phyloP scores from a whole-genome alignment of 495 filamentous ascomycete species.

The Penicillium cinerascens region DNA sequence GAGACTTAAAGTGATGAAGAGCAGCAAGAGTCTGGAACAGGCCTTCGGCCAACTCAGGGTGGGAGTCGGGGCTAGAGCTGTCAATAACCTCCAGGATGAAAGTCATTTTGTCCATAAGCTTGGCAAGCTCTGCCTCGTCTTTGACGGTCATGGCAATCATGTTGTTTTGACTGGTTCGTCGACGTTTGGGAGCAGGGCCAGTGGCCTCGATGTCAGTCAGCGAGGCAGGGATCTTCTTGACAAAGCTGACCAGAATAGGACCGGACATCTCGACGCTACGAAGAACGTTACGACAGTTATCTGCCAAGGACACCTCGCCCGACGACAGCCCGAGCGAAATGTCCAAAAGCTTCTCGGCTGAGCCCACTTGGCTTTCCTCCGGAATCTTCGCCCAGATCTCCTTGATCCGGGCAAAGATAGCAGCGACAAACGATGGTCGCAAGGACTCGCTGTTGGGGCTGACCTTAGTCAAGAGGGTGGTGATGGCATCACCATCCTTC shows the following conservation, averaged over 20 bases:
- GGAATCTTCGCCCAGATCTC: conserved; percentile 69
- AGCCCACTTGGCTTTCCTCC: conserved; percentile 53
- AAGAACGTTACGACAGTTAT: conserved; percentile 63
- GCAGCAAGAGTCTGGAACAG: conserved; percentile 82
- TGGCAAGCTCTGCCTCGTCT: conserved; percentile 53
- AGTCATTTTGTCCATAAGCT: conserved; percentile 67
- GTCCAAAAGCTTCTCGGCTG: conserved; percentile 60
- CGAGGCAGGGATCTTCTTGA: conserved; percentile 65
- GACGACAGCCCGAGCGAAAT: conserved; percentile 36
- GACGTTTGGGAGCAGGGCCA: conserved; percentile 66
- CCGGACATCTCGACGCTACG: conserved; percentile 65
- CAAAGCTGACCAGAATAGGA: conserved; percentile 61
- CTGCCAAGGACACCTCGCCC: conserved; percentile 33
- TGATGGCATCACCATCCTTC: conserved; percentile 64
- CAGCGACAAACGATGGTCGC: conserved; percentile 52
- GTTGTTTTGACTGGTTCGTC: conserved; percentile 68
- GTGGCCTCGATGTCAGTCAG: conserved; percentile 58
- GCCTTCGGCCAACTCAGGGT: conserved; percentile 67
- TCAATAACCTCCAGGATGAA: conserved; percentile 88
- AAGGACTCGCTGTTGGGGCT: conserved; percentile 43
- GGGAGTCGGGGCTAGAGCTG: conserved; percentile 63
- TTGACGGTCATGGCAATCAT: conserved; percentile 40
- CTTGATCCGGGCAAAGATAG: conserved; percentile 61
- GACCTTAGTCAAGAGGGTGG: conserved; percentile 51
- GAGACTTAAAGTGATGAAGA: conserved; percentile 70